These are phyloP conservation scores for Rhizophagus prolifer DNA, from an alignment of 192 early-diverging fungal species.

Conservation along the genomic window DNA sequence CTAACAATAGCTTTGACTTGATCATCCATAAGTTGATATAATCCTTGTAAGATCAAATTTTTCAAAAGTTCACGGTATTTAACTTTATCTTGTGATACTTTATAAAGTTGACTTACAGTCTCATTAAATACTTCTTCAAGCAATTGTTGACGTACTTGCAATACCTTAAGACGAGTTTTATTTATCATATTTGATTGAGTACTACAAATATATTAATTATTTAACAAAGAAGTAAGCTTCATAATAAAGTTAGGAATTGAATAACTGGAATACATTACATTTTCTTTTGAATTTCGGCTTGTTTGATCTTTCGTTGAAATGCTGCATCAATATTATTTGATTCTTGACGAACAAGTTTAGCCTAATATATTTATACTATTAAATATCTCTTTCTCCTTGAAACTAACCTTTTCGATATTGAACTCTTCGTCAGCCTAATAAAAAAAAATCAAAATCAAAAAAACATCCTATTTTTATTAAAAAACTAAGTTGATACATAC, in stretches of 20 bases:
- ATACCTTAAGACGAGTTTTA: conserved; percentile 88
- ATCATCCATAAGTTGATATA: conserved; percentile 85
- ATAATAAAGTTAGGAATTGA: neutral
- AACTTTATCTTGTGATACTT: conserved; percentile 54
- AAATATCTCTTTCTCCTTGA: neutral
- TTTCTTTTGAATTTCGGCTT: conserved; percentile 92
- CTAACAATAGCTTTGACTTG: conserved; percentile 71
- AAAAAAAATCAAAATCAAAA: neutral
- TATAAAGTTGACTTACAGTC: conserved; percentile 58
- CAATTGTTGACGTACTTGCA: conserved; percentile 85
- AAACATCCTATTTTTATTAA: neutral
- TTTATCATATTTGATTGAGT: conserved; percentile 94
- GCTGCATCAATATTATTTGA: conserved; percentile 93
- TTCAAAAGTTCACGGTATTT: conserved; percentile 67
- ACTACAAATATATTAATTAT: conserved; percentile 50
- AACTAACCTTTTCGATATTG: conserved; percentile 92
- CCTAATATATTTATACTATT: conserved; percentile 41
- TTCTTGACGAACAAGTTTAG: conserved; percentile 97
- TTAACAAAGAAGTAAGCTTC: neutral
- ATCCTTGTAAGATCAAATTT: conserved; percentile 78
- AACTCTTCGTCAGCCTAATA: conserved; percentile 96
- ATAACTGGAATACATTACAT: conserved; percentile 60
- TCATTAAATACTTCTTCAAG: conserved; percentile 82
- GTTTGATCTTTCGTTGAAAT: conserved; percentile 97
- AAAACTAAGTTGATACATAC: conserved; percentile 38